Percentiles rank a stretch among this genome's conserved stretches.
These are phyloP conservation scores for Plantago lanceolata DNA, from an alignment of 305 asterid genomes.

Conservation along the genomic window DNA sequence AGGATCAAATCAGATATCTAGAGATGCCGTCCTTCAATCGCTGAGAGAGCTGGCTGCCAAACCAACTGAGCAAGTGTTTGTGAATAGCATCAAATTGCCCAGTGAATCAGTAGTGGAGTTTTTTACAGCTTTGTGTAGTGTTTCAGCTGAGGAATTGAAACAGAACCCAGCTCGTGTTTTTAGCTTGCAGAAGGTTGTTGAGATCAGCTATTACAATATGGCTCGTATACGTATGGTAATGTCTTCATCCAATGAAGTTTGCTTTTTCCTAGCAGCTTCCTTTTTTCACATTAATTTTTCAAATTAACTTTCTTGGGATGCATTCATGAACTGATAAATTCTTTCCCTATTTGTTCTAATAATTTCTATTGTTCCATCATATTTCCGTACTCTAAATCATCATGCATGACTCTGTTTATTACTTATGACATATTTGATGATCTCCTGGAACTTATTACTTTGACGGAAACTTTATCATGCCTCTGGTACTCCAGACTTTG, in stretches of 20 bases:
- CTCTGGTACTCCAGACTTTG: constrained; percentile 4
- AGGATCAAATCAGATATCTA: constrained; percentile 95
- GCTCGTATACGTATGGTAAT: constrained; percentile 99
- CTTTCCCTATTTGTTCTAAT: too few species aligned
- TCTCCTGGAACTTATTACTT: constrained; percentile 14
- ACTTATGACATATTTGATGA: constrained; percentile 5
- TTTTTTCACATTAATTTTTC: not conserved
- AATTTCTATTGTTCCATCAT: not conserved
- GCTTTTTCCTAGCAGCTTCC: constrained; percentile 8
- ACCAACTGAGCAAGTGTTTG: constrained; percentile 89
- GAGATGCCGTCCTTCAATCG: constrained; percentile 86
- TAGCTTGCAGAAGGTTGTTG: constrained; percentile 98
- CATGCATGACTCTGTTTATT: constrained; percentile 17
- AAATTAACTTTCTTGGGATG: constrained; percentile 1
- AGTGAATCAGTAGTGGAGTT: constrained; percentile 99
- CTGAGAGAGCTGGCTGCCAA: constrained; percentile 93
- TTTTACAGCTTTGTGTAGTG: constrained; percentile 90
- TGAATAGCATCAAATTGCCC: constrained; percentile 88
- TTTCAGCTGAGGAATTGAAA: constrained; percentile 94
- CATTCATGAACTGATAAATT: not conserved
- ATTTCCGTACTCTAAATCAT: not conserved
- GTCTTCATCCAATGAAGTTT: constrained; percentile 30
- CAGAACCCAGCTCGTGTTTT: constrained; percentile 96
- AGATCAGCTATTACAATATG: constrained; percentile 98
- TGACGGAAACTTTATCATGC: constrained; percentile 3